A percentile compares a stretch with the other conserved stretches of the same genome.
phyloP scores from a whole-genome alignment of 1,139 yeast genomes.

The Suhomyces panamericanus region DNA sequence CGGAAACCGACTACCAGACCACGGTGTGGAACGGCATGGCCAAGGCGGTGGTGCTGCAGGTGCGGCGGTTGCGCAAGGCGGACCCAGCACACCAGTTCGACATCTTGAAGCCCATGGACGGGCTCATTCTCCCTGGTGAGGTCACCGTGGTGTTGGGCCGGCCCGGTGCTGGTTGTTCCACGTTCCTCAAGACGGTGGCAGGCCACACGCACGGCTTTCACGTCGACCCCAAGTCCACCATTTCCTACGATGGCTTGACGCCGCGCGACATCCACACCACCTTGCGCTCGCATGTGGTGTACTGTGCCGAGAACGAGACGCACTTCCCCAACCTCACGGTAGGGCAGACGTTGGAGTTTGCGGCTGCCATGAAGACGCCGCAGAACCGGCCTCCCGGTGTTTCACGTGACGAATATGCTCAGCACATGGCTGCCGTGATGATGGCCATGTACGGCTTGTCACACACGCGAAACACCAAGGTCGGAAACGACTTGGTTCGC shows the following conservation, averaged over 20 bases:
- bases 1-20: conserved; percentile 78
- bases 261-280: conserved; percentile 20
- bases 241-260: conserved; percentile 26
- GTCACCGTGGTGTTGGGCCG: conserved; percentile 76
- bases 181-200: conserved; percentile 69
- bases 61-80: conserved; percentile 17
- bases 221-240: conserved; percentile 49
- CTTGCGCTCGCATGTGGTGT: conserved; percentile 30
- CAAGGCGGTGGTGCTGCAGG: conserved; percentile 40
- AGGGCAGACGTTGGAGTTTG: conserved; percentile 29
- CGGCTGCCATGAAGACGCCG: conserved; percentile 29
- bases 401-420: conserved; percentile 20
- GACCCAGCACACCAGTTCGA: conserved; percentile 40
- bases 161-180: conserved; percentile 86
- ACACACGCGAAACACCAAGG: conserved; percentile 24
- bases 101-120: conserved; percentile 69
- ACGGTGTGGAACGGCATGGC: conserved; percentile 44
- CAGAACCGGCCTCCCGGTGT: conserved; percentile 34
- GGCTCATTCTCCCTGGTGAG: conserved; percentile 67
- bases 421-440: conserved; percentile 21
- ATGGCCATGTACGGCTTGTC: conserved; percentile 25
- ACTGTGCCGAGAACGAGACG: conserved; percentile 28
- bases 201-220: conserved; percentile 72
- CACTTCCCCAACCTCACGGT: conserved; percentile 30
- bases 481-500: conserved; percentile 25